phyloP scores from a whole-genome alignment of 805 yeast species.

The Yamadazyma sp. region DNA sequence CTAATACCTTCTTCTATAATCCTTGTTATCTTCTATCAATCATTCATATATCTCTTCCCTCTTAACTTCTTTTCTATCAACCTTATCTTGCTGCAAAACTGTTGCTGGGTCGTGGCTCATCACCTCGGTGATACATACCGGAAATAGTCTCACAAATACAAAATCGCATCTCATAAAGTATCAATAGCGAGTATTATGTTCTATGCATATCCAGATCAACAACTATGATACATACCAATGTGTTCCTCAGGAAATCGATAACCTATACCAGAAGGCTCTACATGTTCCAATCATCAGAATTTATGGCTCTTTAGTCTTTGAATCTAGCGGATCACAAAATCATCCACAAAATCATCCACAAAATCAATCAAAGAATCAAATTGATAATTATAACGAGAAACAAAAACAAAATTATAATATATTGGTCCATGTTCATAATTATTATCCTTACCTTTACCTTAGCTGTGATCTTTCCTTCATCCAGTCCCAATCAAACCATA shows the following conservation, averaged over 20 bases:
- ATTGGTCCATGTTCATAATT: slow-evolving; percentile 75
- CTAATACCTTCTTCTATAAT: too few species aligned
- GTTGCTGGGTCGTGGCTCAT: too few species aligned
- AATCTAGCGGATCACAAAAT: too few species aligned
- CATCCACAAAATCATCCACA: too few species aligned
- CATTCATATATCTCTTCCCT: too few species aligned
- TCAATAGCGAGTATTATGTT: slow-evolving; percentile 2
- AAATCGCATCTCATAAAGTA: too few species aligned
- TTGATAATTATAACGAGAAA: slow-evolving; percentile 29
- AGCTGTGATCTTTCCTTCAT: slow-evolving; percentile 47
- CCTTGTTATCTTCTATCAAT: too few species aligned
- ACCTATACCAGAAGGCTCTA: slow-evolving; percentile 28
- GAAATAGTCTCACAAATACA: too few species aligned
- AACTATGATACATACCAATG: slow-evolving; percentile 64
- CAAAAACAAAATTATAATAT: slow-evolving; percentile 24
- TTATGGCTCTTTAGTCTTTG: slow-evolving; percentile 68
- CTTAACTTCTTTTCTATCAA: too few species aligned
- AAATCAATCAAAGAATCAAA: too few species aligned
- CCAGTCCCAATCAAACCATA: slow-evolving; percentile 3
- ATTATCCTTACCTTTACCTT: slow-evolving; percentile 76
- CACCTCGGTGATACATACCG: too few species aligned
- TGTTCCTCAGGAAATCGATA: slow-evolving; percentile 55
- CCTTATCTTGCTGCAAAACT: too few species aligned
- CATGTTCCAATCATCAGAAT: slow-evolving; percentile 76
- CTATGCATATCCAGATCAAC: slow-evolving; percentile 48